Evolutionary conservation across 1,284 basidiomycete species (phyloP), one percentile per base, ranked within the genome.

Genomic region (Malassezia slooffiae): DNA sequence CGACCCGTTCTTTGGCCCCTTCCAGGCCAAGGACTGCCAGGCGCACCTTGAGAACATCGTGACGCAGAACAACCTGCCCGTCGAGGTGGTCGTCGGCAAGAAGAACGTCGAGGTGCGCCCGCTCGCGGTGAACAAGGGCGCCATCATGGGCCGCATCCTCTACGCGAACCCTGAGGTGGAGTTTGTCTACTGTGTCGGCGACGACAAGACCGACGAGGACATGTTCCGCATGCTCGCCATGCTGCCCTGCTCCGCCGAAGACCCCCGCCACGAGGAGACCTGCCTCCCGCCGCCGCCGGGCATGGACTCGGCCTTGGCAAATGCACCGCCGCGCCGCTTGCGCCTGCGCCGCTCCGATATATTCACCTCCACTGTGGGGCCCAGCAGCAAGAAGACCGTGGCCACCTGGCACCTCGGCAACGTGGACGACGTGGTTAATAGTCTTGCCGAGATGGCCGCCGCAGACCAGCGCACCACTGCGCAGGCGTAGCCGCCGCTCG

Each of bases 31-130:
- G 64, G 91, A 97, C 72, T 93, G 88, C 69, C 86, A 96, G 67
- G 90, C 95, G 67, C 74, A 96, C 52, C 74, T 97, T 41, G 90
- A 96, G 76, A 90, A 88, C 71, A 88, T 70, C 13, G 54, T 54
- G 2, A 47, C 71, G 35, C 54, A 57, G 29, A 57, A 61, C 44
- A 58, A 60, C n/a, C 38, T 67, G 23, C 54, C 70, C 8, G 67
- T 71, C 43, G 67, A 72, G 47, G 70, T 62, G 31, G 54, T 73
- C 19, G 70, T 73, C 16, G 91, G 91, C 26, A 96, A 96, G 76
- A 96, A 95, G 80, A 96, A 95, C 71, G 76, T 97, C 40, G 91
- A 97, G 73, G 90, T 95, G 19, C 80, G 91, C 46, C 91, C 90
- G 27, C 76, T 85, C 43, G 89, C 88, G 1, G 80, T 95, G 60